Base-by-base conservation (phyloP, 2,329 filamentous ascomycete species). In the Cadophora gregata region DNA sequence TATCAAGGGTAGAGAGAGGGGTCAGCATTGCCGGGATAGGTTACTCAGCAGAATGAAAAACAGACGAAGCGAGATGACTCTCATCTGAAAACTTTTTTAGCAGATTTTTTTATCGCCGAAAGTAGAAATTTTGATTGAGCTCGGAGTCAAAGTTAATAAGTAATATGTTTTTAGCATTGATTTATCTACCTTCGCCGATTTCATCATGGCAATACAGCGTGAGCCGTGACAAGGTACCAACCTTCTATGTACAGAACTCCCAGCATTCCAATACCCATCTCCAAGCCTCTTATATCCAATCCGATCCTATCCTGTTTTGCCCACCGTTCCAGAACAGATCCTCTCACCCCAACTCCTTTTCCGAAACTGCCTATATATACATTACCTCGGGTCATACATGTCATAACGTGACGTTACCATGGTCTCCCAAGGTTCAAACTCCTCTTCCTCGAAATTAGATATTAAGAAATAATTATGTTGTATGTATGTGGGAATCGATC, bases 391-490 rank as follows among this genome's bases (percentile, higher is more conserved):
- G n/a, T 58, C 59, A 62, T 62, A 31, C 19, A 19, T 25, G 21
- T 62, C 45, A 19, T 55, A 27, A 53, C 45, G 9, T 29, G 16
- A 55, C 25, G 48, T 60, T 21, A n/a, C 58, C 45, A 60, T 60
- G 27, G 48, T 60, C 38, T 47, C 25, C n/a, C 45, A 60, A 33
- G 24, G 38, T 21, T 42, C 45, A 31, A 31, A 47, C 24, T 47
- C 38, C 36, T 38, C 10, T 21, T 51, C 45, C 29, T 3, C 38
- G 25, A n/a, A 29, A 68, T 66, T 68, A 63, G 38, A 58, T 59
- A 67, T 67, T 68, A 64, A 53, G 64, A 63, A 50, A 59, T 61
- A 60, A 55, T 27, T 29, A 7, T 59, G 51, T 27, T 33, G 29
- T 56, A 56, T 59, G 48, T 62, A 48, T 19, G 1, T 48, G 27